Evolutionary conservation across 495 filamentous ascomycete genomes (phyloP).

Genomic region (Cercophora samala): DNA sequence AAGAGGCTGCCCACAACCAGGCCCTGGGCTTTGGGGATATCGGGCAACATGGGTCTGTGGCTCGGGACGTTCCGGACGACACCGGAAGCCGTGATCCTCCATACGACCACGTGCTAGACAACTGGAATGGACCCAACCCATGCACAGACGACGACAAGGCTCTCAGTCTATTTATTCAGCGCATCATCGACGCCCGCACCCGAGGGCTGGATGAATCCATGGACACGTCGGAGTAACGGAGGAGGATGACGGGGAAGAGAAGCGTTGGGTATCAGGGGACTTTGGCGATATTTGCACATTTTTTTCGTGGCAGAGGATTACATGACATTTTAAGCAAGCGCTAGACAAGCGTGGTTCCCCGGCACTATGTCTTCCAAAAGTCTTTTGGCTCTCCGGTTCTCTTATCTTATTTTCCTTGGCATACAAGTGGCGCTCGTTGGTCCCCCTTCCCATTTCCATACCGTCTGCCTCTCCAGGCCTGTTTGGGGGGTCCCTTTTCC

Average conservation of each 20-base stretch:
- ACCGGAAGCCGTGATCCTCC: not conserved
- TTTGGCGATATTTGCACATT: not conserved
- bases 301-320: not conserved
- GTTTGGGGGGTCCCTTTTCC: conserved; percentile 22
- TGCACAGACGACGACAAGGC: not conserved
- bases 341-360: conserved; percentile 1
- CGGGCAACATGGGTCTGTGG: not conserved
- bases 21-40: not conserved
- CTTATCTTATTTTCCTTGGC: conserved; percentile 1
- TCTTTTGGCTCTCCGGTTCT: not conserved
- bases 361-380: conserved; percentile 14
- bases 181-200: not conserved
- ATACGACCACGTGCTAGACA: conserved; percentile 6
- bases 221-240: not conserved
- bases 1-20: not conserved
- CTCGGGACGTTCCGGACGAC: conserved; percentile 1
- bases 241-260: not conserved
- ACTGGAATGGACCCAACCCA: not conserved
- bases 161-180: not conserved
- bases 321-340: not conserved
- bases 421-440: not conserved
- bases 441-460: conserved; percentile 6
- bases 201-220: not conserved
- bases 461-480: not conserved
- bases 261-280: not conserved